phyloP scores from a whole-genome alignment of 2,329 filamentous ascomycete genomes.

The Cucurbitaria berberidis region DNA sequence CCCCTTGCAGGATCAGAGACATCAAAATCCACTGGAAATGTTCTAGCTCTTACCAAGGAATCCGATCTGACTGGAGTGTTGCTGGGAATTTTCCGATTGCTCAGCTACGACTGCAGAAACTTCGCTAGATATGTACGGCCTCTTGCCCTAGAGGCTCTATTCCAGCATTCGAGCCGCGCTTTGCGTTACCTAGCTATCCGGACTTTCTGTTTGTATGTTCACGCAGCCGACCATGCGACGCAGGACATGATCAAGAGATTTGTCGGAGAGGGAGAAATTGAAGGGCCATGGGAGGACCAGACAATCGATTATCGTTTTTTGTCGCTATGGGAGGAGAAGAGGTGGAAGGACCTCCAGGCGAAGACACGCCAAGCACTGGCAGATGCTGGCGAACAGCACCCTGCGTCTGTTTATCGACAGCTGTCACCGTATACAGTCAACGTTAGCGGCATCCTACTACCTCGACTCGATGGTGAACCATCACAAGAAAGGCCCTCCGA shows the following conservation, averaged over 20 bases:
- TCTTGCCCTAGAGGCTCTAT: conserved; percentile 70
- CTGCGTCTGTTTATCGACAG: conserved; percentile 16
- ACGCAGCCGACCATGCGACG: conserved; percentile 78
- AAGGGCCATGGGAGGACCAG: conserved; percentile 76
- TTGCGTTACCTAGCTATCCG: conserved; percentile 83
- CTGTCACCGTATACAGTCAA: conserved; percentile 43
- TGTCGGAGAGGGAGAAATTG: conserved; percentile 67
- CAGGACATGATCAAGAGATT: conserved; percentile 73
- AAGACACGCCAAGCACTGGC: conserved; percentile 11
- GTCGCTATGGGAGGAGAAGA: conserved; percentile 67
- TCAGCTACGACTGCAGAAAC: conserved; percentile 73
- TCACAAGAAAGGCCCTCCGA: conserved; percentile 32
- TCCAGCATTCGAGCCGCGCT: conserved; percentile 62
- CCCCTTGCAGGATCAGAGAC: conserved; percentile 26
- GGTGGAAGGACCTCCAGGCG: conserved; percentile 48
- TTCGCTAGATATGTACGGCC: conserved; percentile 72
- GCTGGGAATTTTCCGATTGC: conserved; percentile 76
- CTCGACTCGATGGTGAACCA: conserved; percentile 43
- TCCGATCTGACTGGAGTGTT: conserved; percentile 56
- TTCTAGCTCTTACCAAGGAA: conserved; percentile 1
- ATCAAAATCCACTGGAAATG: neutral
- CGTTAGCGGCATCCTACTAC: conserved; percentile 47
- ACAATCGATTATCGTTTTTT: conserved; percentile 80
- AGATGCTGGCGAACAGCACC: neutral
- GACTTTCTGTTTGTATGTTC: conserved; percentile 78